Conservation (phyloP, 805 yeast species). For the Candida boleticola region DNA sequence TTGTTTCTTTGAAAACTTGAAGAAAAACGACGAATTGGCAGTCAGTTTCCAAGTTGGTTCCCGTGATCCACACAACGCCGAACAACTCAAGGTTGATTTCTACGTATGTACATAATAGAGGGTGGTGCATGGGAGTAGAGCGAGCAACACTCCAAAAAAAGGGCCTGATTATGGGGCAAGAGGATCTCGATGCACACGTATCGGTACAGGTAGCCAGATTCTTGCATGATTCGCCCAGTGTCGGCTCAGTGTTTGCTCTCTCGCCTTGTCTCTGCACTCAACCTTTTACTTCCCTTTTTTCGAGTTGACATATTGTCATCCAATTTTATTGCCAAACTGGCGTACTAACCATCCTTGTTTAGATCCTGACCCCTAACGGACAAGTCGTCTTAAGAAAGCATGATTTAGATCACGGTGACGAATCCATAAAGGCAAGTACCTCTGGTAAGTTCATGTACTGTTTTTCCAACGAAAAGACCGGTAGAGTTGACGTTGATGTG, state of each 20-base stretch:
- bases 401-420: constrained; percentile 79
- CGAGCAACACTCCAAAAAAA: too few relatives aligned
- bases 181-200: too few relatives aligned
- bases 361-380: constrained; percentile 38
- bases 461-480: constrained; percentile 81
- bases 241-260: too few relatives aligned
- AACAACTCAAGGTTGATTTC: constrained; percentile 68
- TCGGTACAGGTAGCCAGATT: too few relatives aligned
- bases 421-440: constrained; percentile 59
- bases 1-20: constrained; percentile 84
- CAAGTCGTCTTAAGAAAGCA: constrained; percentile 48
- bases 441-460: constrained; percentile 83
- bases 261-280: too few relatives aligned
- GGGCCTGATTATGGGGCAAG: too few relatives aligned
- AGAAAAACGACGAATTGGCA: constrained; percentile 80
- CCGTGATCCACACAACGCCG: constrained; percentile 69
- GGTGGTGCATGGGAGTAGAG: too few relatives aligned
- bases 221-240: too few relatives aligned
- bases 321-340: too few relatives aligned
- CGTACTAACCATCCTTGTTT: neutral
- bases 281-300: too few relatives aligned
- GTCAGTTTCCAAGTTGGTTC: constrained; percentile 93
- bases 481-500: constrained; percentile 78
- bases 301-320: too few relatives aligned
- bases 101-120: constrained; percentile 14